These are phyloP conservation scores for Ceratobasidium sp. DNA, from an alignment of 1,284 basidiomycete genomes.

Conservation along the genomic window DNA sequence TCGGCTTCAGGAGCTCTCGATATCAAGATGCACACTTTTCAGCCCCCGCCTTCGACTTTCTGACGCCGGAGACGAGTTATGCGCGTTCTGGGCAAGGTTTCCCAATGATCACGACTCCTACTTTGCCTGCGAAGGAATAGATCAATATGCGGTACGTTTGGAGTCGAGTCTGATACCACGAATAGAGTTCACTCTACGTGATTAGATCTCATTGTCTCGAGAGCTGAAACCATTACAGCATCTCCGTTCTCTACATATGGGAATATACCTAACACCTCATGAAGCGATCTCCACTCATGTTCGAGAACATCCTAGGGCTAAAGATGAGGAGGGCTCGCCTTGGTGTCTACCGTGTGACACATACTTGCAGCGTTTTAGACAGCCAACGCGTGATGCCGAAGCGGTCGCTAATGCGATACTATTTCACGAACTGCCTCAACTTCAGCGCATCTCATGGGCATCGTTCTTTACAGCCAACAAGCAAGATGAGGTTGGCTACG, in stretches of 20 bases:
- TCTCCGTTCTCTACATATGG: constrained; percentile 14
- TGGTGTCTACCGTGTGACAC: background rate
- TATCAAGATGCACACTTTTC: constrained; percentile 32
- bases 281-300: constrained; percentile 17
- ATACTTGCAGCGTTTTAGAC: background rate
- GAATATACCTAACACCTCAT: constrained; percentile 23
- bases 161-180: background rate
- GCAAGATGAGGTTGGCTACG: constrained; percentile 1
- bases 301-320: background rate
- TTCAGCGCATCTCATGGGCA: constrained; percentile 16
- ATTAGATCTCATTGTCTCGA: background rate
- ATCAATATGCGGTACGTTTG: constrained; percentile 31
- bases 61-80: background rate
- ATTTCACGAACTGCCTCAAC: constrained; percentile 3
- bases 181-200: background rate
- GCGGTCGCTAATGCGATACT: background rate
- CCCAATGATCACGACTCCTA: constrained; percentile 39
- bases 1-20: constrained; percentile 11
- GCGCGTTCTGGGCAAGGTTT: constrained; percentile 30
- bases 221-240: constrained; percentile 13
- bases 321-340: background rate
- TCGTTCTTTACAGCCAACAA: constrained; percentile 22
- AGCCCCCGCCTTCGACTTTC: constrained; percentile 16
- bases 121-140: constrained; percentile 26
- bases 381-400: constrained; percentile 2